Base-by-base conservation (phyloP, 768 basidiomycete species). In the Suillus hirtellus region DNA sequence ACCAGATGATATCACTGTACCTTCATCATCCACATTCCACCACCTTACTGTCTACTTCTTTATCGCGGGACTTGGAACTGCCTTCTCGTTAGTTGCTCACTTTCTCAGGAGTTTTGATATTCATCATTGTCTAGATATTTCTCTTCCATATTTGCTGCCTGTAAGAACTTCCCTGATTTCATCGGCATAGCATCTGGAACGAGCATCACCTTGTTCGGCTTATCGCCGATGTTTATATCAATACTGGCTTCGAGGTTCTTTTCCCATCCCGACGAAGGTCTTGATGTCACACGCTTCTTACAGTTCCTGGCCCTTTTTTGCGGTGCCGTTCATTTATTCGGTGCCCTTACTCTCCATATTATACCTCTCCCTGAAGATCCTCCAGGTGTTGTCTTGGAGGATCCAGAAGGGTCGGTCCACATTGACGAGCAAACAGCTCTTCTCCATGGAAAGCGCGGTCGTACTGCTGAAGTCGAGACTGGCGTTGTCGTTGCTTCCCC, bases 141-240 rank as follows among this genome's bases (percentile, higher is more conserved):
- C 68, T 89, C 90, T 0, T 82, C 85, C 8, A 73, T 93, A 15
- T 93, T 94, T 72, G 82, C 89, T 11, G 90, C 92, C 0, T 88
- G 90, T 3, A 87, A 85, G 74, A 80, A 78, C 49, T 93, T 93
- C 65, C 87, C 89, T 8, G 70, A 77, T 5, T 84, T 88, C 66
- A 83, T 84, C 52, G 90, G 90, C 21, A 73, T 87, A 31, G 85
- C 89, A 12, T 81, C 89, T 1, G 92, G 90, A 4, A 75, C 79
- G 11, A 88, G 82, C 70, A 86, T 87, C 80, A 85, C 90, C 2
- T 75, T 92, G 27, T 93, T 92, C 69, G 90, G 92, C n/a, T 81
- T 93, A 40, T 94, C 92, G 0, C 92, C 92, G 0, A 77, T 93
- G 24, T 84, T 90, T 67, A 81, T 93, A 8, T 88, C 91, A 24